A percentile compares a stretch with the other conserved stretches of the same genome.
Evolutionary conservation across 2,329 filamentous ascomycete species (phyloP).

Genomic region (Fusarium praegraminearum): DNA sequence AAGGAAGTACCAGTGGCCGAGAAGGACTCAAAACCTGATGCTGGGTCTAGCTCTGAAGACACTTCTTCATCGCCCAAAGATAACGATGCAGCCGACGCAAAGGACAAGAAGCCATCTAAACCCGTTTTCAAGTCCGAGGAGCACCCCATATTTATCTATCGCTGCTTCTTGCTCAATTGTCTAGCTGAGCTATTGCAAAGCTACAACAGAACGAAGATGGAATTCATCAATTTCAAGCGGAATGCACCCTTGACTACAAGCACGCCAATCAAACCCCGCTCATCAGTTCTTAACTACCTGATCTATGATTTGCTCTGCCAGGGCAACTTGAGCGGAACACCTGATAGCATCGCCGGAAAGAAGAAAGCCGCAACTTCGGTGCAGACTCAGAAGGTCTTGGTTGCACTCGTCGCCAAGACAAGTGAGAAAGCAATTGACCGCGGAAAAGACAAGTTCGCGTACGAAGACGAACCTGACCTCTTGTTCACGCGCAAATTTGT

Average conservation of each 20-base stretch:
- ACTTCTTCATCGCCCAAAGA: conserved; percentile 51
- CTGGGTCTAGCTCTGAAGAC: conserved; percentile 48
- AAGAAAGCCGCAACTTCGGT: conserved; percentile 87
- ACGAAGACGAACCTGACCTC: conserved; percentile 84
- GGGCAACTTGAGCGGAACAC: conserved; percentile 72
- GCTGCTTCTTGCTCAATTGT: conserved; percentile 94
- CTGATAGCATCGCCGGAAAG: conserved; percentile 81
- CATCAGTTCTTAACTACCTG: conserved; percentile 92
- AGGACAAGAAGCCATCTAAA: conserved; percentile 75
- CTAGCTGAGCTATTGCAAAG: conserved; percentile 89
- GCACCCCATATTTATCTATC: conserved; percentile 95
- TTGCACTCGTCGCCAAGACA: conserved; percentile 89
- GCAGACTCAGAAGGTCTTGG: conserved; percentile 87
- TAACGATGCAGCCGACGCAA: conserved; percentile 53
- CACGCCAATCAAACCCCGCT: conserved; percentile 93
- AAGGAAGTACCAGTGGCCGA: conserved; percentile 68
- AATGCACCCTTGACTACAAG: conserved; percentile 85
- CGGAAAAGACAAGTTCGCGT: conserved; percentile 68
- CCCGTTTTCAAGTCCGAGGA: conserved; percentile 88
- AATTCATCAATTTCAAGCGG: conserved; percentile 99
- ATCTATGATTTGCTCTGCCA: conserved; percentile 79
- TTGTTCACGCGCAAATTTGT: conserved; percentile 95
- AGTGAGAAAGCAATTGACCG: conserved; percentile 77
- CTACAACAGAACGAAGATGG: conserved; percentile 95
- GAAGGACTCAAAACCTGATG: conserved; percentile 57